These are phyloP conservation scores for Ceratocystis lukuohia DNA, from an alignment of 2,329 filamentous ascomycete species.

Conservation along the genomic window DNA sequence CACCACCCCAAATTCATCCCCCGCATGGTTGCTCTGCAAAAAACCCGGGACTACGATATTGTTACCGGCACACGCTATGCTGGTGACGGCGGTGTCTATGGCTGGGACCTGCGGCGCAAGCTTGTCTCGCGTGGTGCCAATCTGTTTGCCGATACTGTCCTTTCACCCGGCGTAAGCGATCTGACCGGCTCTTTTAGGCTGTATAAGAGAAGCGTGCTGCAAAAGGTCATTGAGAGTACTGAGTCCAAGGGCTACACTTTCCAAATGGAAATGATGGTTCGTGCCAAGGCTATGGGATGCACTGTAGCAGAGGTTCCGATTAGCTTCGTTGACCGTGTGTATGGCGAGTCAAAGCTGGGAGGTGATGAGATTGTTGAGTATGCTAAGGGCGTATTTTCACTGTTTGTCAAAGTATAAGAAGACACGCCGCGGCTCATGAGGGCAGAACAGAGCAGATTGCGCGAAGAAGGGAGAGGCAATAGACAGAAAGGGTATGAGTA, in stretches of 20 bases:
- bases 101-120: slow-evolving; percentile 90
- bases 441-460: not conserved
- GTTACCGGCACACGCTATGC: slow-evolving; percentile 94
- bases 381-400: slow-evolving; percentile 64
- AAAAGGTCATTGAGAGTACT: slow-evolving; percentile 80
- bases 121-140: slow-evolving; percentile 79
- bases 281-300: slow-evolving; percentile 90
- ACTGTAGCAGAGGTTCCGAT: slow-evolving; percentile 93
- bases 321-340: slow-evolving; percentile 86
- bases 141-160: slow-evolving; percentile 85
- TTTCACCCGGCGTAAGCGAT: slow-evolving; percentile 88
- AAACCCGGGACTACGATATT: slow-evolving; percentile 72
- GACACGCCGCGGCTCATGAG: not conserved
- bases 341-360: slow-evolving; percentile 89
- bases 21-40: slow-evolving; percentile 76
- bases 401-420: slow-evolving; percentile 62
- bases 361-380: slow-evolving; percentile 95
- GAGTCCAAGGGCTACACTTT: slow-evolving; percentile 97
- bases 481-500: not conserved
- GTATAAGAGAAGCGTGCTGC: slow-evolving; percentile 81
- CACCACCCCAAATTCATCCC: slow-evolving; percentile 99
- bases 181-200: slow-evolving; percentile 87
- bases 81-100: slow-evolving; percentile 76
- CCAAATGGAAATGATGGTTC: slow-evolving; percentile 99
- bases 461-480: not conserved